Percentiles rank a stretch among this genome's conserved stretches.
Conservation (phyloP, 2,329 filamentous ascomycete genomes). For the Neophaeococcomyces aloes region DNA sequence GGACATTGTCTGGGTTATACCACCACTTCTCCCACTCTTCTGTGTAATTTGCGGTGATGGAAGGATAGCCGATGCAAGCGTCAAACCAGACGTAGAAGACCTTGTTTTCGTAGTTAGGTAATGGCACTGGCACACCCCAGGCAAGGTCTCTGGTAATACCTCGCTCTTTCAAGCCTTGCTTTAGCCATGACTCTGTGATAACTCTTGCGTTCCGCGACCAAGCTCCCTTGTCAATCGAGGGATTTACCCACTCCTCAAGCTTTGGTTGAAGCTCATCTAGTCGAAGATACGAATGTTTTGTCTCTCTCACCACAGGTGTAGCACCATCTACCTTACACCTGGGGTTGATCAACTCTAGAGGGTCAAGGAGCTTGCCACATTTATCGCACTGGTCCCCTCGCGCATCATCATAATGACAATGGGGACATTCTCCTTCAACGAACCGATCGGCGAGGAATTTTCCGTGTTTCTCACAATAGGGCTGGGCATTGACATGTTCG, state of each 20-base stretch:
- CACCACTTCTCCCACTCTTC: slow-evolving; percentile 89
- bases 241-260: slow-evolving; percentile 66
- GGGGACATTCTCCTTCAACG: slow-evolving; percentile 39
- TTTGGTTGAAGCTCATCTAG: slow-evolving; percentile 71
- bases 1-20: slow-evolving; percentile 77
- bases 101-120: slow-evolving; percentile 57
- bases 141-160: slow-evolving; percentile 87
- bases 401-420: slow-evolving; percentile 54
- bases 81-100: slow-evolving; percentile 94
- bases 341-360: slow-evolving; percentile 68
- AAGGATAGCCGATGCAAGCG: slow-evolving; percentile 88
- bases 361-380: slow-evolving; percentile 62
- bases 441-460: slow-evolving; percentile 65
- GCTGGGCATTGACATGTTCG: slow-evolving; percentile 77
- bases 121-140: slow-evolving; percentile 63
- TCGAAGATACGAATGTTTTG: slow-evolving; percentile 83
- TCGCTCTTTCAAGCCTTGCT: slow-evolving; percentile 73
- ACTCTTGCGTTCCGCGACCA: slow-evolving; percentile 36
- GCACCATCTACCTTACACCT: slow-evolving; percentile 85
- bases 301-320: slow-evolving; percentile 66
- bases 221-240: slow-evolving; percentile 58
- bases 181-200: slow-evolving; percentile 39
- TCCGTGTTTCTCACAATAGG: slow-evolving; percentile 71
- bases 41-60: slow-evolving; percentile 85
- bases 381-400: slow-evolving; percentile 65